A percentile compares a stretch with the other conserved stretches of the same genome.
Evolutionary conservation across 2,329 filamentous ascomycete species (phyloP).

Genomic region (Apiospora aurea): DNA sequence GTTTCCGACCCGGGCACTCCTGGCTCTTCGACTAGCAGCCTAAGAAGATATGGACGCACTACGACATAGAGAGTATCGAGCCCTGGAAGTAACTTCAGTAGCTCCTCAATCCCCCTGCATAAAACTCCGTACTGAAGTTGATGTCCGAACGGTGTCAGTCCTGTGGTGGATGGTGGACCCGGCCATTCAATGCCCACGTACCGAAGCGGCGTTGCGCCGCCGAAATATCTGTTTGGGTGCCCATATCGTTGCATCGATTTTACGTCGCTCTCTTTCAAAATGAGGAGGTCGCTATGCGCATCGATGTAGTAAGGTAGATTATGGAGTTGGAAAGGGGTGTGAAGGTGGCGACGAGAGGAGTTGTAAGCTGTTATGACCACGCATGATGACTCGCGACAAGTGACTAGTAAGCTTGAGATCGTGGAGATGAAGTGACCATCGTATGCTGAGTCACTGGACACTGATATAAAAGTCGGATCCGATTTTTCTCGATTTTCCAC

Average conservation of each 20-base stretch:
- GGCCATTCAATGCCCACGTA: background rate
- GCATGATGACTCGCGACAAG: too few relatives aligned
- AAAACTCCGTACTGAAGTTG: too few relatives aligned
- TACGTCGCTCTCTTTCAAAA: background rate
- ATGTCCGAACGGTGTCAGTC: too few relatives aligned
- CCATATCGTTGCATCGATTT: background rate
- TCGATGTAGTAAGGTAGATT: background rate
- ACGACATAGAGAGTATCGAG: background rate
- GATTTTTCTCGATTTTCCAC: accelerated
- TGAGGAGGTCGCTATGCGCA: background rate
- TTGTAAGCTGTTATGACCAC: background rate
- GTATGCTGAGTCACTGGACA: background rate
- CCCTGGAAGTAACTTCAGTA: background rate
- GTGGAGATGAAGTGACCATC: background rate
- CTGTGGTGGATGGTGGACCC: too few relatives aligned
- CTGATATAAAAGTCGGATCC: background rate
- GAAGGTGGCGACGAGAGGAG: accelerated
- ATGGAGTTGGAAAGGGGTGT: background rate
- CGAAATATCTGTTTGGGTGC: background rate
- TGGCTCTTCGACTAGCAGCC: background rate
- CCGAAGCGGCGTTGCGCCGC: background rate
- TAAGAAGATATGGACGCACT: background rate
- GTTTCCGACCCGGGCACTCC: accelerated
- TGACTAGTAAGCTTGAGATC: background rate
- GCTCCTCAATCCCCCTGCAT: too few relatives aligned